Percentiles rank a stretch among this genome's conserved stretches.
phyloP scores from a whole-genome alignment of 768 basidiomycete species.

The Suillus occidentalis region DNA sequence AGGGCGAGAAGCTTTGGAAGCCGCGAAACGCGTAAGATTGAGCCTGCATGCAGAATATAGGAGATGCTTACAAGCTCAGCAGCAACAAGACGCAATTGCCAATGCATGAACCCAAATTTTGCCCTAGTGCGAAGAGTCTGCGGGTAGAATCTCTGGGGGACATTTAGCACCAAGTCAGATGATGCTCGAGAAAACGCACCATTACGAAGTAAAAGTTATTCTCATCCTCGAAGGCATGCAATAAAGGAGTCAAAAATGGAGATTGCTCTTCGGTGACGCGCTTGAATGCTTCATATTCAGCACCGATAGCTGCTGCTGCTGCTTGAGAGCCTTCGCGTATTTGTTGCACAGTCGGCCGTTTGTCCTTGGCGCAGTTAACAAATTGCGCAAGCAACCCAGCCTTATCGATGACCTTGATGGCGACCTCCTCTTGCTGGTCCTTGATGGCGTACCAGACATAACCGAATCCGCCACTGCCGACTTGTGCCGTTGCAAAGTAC shows the following conservation, averaged over 20 bases:
- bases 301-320: background rate
- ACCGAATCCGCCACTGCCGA: conserved; percentile 12
- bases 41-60: background rate
- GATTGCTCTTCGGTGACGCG: conserved; percentile 1
- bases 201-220: conserved; percentile 18
- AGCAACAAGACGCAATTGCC: conserved; percentile 15
- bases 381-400: background rate
- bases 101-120: conserved; percentile 9
- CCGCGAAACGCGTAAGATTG: background rate
- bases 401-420: conserved; percentile 14
- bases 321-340: background rate
- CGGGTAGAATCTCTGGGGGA: conserved; percentile 13
- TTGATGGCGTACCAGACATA: conserved; percentile 12
- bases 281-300: conserved; percentile 6
- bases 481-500: conserved; percentile 5
- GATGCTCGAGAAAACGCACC: conserved; percentile 4
- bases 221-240: conserved; percentile 12
- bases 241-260: conserved; percentile 15
- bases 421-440: conserved; percentile 12
- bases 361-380: background rate
- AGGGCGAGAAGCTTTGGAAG: conserved; percentile 10
- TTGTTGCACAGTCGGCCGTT: background rate
- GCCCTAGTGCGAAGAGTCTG: conserved; percentile 10
- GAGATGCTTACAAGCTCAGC: conserved; percentile 15
- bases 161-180: background rate